Evolutionary conservation across 2,329 filamentous ascomycete species (phyloP), one percentile per base, ranked within the genome.

Genomic region (Arthrobotrys entomopaga): DNA sequence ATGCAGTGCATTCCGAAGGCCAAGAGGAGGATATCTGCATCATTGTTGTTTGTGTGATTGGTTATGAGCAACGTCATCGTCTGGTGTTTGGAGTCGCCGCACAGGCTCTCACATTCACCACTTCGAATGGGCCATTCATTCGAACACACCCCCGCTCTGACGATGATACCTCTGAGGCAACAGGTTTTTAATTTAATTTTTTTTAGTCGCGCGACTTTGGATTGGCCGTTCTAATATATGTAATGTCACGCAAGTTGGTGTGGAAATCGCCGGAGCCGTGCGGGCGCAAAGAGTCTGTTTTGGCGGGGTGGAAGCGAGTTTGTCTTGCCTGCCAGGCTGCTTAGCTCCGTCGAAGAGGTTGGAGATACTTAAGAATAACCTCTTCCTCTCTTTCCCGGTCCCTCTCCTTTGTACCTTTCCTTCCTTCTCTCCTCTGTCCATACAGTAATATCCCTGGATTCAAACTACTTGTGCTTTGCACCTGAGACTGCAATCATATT

Each of bases 331-430:
- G 29, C 29, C 6, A 34, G 29, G 29, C 26, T 29, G 48, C 16
- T 40, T 57, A 65, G 61, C 63, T 58, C 53, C 26, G 22, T 19
- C 34, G 48, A 34, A 49, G 65, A 59, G 65, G 65, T 69, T 69
- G 65, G 65, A 61, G 65, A 69, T 69, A 56, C 57, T 69, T 69
- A 69, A 69, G 58, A 40, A 57, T 57, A 42, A 40, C 42, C 40
- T 58, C 53, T 29, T 52, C 34, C 34, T 29, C 8, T 22, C n/a
- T n/a, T n/a, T n/a, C n/a, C n/a, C n/a, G n/a, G n/a, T n/a, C n/a
- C n/a, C n/a, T n/a, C n/a, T 53, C 34, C 34, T 10, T 34, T 34
- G 29, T 34, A n/a, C 54, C 22, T 43, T 50, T 16, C 53, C 63
- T 26, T 8, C 26, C 26, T 20, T 54, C 34, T 48, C 43, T 57